These are phyloP conservation scores for Bromus sterilis DNA, from an alignment of 176 grass and related monocot genomes.

Conservation along the genomic window DNA sequence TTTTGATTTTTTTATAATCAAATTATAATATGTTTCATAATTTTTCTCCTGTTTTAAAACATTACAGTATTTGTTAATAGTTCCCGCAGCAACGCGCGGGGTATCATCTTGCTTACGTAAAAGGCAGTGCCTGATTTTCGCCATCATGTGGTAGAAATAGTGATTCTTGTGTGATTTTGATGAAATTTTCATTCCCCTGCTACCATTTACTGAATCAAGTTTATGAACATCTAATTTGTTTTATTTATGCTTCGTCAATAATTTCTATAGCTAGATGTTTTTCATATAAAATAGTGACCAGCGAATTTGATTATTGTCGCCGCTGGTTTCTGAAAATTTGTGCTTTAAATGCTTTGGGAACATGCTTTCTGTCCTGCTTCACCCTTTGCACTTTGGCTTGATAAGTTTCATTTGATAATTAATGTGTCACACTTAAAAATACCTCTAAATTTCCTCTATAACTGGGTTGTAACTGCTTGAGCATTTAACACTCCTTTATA, in stretches of 20 bases:
- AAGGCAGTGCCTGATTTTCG: not conserved
- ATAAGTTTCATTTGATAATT: not conserved
- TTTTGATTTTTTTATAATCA: too few relatives aligned
- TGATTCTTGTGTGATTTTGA: not conserved
- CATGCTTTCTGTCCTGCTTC: not conserved
- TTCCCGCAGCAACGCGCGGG: too few relatives aligned
- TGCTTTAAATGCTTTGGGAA: constrained; percentile 2
- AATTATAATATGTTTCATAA: too few relatives aligned
- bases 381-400: not conserved
- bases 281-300: not conserved
- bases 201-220: not conserved
- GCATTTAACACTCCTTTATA: constrained; percentile 29
- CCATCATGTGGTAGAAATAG: not conserved
- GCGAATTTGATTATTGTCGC: not conserved
- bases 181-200: not conserved
- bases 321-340: not conserved
- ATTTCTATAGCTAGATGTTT: not conserved
- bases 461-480: not conserved
- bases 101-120: too few relatives aligned
- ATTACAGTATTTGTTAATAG: too few relatives aligned
- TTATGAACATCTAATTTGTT: not conserved
- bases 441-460: not conserved
- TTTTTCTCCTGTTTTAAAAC: too few relatives aligned
- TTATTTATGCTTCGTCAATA: not conserved
- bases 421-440: not conserved